Base-by-base conservation (phyloP, 2,329 filamentous ascomycete genomes). In the Exophiala viscosa region DNA sequence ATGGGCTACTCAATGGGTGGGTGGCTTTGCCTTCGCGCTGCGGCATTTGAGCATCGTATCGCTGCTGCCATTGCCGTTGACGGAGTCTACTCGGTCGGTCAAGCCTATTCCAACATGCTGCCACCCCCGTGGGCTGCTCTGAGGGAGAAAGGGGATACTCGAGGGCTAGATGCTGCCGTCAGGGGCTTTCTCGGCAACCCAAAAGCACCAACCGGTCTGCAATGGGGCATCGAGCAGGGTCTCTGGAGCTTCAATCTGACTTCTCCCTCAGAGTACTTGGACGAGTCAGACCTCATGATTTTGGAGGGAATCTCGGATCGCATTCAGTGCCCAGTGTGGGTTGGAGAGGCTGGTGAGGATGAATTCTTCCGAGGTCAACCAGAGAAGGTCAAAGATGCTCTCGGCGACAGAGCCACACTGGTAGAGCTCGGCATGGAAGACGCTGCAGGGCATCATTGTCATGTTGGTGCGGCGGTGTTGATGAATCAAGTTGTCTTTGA, bases 11-110 rank as follows among this genome's bases (percentile, higher is more conserved):
- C 52, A 5, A 10, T 50, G 10, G 52, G 52, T 14, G 46, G 46
- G 5, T 45, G 33, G 17, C 41, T 54, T 9, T 39, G 40, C 3
- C 31, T 41, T 6, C 40, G 46, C 7, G 52, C 52, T 4, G 52
- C 52, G 7, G 47, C 52, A 8, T 45, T 45, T 17, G 52, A 54
- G 18, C 46, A 9, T 11, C 52, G 52, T 11, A 10, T 50, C 23
- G 18, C 39, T 2, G 52, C 46, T n/a, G 13, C 50, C 17, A 15
- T 54, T 18, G 15, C 41, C 18, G 40, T 18, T 35, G 46, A 45
- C 14, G 49, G 49, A 10, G n/a, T 52, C 20, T 50, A 46, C 48
- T 14, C 14, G 14, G 10, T 43, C 39, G 14, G 11, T 10, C 34
- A 36, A 36, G 34, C 11, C 11, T 36, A 13, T 15, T 15, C 34